Evolutionary conservation across 306 rosid species (phyloP), one percentile per base, ranked within the genome.

Genomic region (Castanea mollissima): DNA sequence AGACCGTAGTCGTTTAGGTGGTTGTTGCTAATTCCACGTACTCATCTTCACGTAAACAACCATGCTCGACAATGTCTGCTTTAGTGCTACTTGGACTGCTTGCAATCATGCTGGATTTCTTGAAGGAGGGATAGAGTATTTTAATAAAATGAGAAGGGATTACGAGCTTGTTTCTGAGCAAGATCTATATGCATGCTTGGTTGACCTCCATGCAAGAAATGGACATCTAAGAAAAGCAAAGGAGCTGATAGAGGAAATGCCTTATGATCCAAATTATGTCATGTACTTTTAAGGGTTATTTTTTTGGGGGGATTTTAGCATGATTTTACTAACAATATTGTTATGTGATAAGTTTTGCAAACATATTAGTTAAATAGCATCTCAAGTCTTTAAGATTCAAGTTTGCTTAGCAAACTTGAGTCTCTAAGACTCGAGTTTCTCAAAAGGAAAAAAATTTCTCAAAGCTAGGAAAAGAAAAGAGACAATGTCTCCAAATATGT

Each of bases 111-210:
- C 89, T 27, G 91, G 93, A 58, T 77, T 86, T 74, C 84, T 89
- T 80, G 79, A 87, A 74, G 82, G 84, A 82, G 96, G 91, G 41
- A 73, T 79, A 60, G 83, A 81, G 20, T 87, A 89, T 68, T 89
- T 89, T 62, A 87, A 84, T 67, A 81, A 77, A 85, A 89, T 87
- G 93, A 88, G 72, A 59, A 51, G 80, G 55, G 49, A 63, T 44
- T 86, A 84, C 46, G 21, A 74, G 76, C 54, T 59, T 89, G 51
- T 74, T 70, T 77, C 93, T 75, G 77, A 79, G 77, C 79, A 78
- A 57, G 93, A 91, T 75, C 91, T 87, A 67, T 91, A 84, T 83
- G 93, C 90, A 77, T 89, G 93, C 87, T 80, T 89, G 88, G 54
- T 91, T 38, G 90, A 91, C 79, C 95, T 91, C n/a, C 84, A 84